Percentiles rank a stretch among this genome's conserved stretches.
Evolutionary conservation across 192 early-diverging fungal genomes (phyloP).

Genomic region (Coemansia sp.): DNA sequence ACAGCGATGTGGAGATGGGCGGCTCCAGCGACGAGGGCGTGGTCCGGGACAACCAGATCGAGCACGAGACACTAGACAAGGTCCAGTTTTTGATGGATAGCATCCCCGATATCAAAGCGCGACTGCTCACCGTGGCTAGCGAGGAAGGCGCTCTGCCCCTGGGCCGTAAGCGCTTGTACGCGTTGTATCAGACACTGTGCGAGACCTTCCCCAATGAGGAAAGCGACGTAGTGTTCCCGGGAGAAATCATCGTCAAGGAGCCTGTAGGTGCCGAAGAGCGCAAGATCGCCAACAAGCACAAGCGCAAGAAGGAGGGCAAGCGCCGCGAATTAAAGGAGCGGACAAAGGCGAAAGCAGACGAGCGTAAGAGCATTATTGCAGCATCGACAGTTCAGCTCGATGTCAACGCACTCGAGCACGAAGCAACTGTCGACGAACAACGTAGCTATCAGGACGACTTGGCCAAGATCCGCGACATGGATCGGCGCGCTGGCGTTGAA

Average conservation of each 20-base stretch:
- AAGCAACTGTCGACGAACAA: constrained; percentile 38
- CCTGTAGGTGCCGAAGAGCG: constrained; percentile 41
- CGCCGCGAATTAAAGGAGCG: constrained; percentile 30
- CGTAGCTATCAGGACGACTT: constrained; percentile 35
- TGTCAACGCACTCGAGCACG: constrained; percentile 38
- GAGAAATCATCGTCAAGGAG: constrained; percentile 20
- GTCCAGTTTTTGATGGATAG: constrained; percentile 42
- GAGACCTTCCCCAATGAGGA: constrained; percentile 50
- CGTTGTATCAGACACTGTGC: constrained; percentile 47
- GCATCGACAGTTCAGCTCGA: constrained; percentile 22
- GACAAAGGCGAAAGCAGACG: constrained; percentile 16
- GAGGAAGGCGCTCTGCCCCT: constrained; percentile 21
- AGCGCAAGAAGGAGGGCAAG: constrained; percentile 39
- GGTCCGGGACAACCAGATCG: constrained; percentile 33
- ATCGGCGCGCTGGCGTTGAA: constrained; percentile 26
- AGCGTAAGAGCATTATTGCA: constrained; percentile 12
- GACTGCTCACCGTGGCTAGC: constrained; percentile 29
- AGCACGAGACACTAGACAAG: constrained; percentile 26
- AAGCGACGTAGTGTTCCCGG: constrained; percentile 28
- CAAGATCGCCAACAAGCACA: constrained; percentile 44
- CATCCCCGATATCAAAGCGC: constrained; percentile 44
- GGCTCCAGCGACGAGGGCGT: constrained; percentile 2
- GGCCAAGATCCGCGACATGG: constrained; percentile 41
- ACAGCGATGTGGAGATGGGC: not conserved
- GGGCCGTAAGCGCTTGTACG: constrained; percentile 43